Evolutionary conservation across 225 moss, liverwort and hornwort genomes (phyloP).

Genomic region (Neckera pumila): DNA sequence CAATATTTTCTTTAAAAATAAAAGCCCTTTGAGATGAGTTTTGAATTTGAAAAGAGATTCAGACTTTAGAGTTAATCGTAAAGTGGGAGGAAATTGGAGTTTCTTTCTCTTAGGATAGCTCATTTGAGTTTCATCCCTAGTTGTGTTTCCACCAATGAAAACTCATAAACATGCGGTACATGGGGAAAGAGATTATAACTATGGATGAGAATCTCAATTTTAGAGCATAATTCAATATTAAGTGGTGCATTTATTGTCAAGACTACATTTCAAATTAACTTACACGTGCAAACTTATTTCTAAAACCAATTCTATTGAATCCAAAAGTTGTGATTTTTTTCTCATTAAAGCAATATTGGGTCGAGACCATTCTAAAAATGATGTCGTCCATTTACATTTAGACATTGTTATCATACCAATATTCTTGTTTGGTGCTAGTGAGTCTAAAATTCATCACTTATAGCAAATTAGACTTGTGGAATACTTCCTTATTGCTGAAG

Average conservation of each 20-base stretch:
- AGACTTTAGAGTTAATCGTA: too few relatives aligned
- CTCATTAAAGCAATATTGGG: too few relatives aligned
- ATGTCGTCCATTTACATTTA: background rate
- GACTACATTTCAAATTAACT: background rate
- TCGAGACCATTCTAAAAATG: background rate
- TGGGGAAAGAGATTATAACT: background rate
- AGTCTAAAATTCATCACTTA: background rate
- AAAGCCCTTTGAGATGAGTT: background rate
- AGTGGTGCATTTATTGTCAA: background rate
- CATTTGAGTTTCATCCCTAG: background rate
- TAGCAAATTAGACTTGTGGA: accelerated
- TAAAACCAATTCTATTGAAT: accelerated
- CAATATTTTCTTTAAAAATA: background rate
- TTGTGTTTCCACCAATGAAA: background rate
- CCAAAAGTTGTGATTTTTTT: background rate
- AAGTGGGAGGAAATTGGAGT: background rate
- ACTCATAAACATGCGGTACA: background rate
- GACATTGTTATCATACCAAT: background rate
- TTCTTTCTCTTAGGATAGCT: too few relatives aligned
- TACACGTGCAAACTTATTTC: accelerated
- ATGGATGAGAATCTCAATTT: background rate
- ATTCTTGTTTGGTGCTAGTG: background rate
- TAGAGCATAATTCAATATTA: background rate
- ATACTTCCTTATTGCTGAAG: background rate
- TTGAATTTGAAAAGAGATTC: background rate